Evolutionary conservation across 2,329 filamentous ascomycete species (phyloP).

Genomic region (Furcasterigmium furcatum): DNA sequence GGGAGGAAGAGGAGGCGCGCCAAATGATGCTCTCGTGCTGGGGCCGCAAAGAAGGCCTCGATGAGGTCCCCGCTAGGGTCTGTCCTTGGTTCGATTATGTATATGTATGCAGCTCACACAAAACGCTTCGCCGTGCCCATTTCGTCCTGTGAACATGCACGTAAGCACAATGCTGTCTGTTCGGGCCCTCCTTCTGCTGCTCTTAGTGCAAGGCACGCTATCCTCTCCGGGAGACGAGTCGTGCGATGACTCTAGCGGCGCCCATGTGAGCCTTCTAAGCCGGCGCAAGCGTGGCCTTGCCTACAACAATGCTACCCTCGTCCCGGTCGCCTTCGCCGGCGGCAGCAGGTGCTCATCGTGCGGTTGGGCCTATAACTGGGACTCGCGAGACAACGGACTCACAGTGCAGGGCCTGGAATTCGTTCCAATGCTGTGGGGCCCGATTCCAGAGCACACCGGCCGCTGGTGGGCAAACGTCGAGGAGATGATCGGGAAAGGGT

Average conservation of each 20-base stretch:
- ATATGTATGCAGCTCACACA: no score
- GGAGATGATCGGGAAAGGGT: constrained; percentile 48
- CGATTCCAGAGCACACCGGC: constrained; percentile 34
- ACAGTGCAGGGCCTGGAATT: constrained; percentile 45
- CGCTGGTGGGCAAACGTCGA: constrained; percentile 49
- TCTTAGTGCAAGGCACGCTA: neutral
- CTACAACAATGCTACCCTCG: constrained; percentile 59
- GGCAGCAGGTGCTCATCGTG: constrained; percentile 33
- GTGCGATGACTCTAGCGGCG: neutral
- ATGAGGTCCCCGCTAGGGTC: neutral
- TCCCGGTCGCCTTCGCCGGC: constrained; percentile 42
- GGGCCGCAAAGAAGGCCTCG: no score
- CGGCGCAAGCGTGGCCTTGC: constrained; percentile 62
- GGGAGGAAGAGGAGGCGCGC: neutral
- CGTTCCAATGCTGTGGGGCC: constrained; percentile 67
- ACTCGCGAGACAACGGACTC: constrained; percentile 36
- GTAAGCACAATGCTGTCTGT: no score
- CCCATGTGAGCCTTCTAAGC: neutral
- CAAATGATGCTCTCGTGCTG: no score
- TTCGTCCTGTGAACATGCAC: no score
- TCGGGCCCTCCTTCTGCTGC: no score
- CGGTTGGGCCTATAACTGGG: constrained; percentile 71
- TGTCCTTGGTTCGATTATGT: no score
- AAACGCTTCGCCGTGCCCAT: no score
- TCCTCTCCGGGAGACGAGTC: neutral